These are phyloP conservation scores for Eimeria falciformis DNA, from an alignment of 169 alveolate species.

Conservation along the genomic window DNA sequence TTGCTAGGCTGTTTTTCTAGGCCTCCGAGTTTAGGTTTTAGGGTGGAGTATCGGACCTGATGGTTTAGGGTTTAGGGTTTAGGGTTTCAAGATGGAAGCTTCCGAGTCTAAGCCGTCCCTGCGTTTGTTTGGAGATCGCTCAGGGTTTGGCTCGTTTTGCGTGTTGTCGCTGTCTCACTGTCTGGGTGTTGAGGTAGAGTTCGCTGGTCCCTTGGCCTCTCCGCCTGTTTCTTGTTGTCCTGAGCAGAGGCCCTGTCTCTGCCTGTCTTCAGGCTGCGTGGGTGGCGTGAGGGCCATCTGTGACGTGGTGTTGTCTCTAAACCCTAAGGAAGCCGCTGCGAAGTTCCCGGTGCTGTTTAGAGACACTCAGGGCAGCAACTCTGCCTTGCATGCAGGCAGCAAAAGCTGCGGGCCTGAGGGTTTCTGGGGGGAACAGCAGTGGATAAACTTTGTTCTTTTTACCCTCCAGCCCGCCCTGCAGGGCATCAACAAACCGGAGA, in stretches of 20 bases:
- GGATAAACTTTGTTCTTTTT: not conserved
- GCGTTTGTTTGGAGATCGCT: not conserved
- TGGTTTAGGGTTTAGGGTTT: conserved; percentile 45
- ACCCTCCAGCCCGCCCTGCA: not conserved
- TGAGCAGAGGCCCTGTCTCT: not conserved
- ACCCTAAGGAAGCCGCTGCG: not conserved
- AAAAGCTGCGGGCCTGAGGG: no score
- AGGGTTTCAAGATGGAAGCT: not conserved
- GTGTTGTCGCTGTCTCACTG: not conserved
- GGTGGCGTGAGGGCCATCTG: not conserved
- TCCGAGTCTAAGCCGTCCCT: not conserved
- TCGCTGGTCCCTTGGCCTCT: not conserved
- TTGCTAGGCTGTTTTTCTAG: no score
- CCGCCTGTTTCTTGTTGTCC: not conserved
- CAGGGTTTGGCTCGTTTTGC: not conserved
- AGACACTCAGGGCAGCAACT: no score
- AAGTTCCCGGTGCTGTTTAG: no score
- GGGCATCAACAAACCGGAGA: not conserved
- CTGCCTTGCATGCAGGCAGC: no score
- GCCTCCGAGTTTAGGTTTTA: no score
- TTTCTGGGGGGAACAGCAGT: conserved; percentile 13
- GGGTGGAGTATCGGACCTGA: no score
- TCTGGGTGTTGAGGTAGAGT: not conserved
- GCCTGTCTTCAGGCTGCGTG: not conserved
- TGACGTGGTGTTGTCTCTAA: not conserved